Base-by-base conservation (phyloP, 768 basidiomycete genomes). In the Rhodotorula sphaerocarpa region DNA sequence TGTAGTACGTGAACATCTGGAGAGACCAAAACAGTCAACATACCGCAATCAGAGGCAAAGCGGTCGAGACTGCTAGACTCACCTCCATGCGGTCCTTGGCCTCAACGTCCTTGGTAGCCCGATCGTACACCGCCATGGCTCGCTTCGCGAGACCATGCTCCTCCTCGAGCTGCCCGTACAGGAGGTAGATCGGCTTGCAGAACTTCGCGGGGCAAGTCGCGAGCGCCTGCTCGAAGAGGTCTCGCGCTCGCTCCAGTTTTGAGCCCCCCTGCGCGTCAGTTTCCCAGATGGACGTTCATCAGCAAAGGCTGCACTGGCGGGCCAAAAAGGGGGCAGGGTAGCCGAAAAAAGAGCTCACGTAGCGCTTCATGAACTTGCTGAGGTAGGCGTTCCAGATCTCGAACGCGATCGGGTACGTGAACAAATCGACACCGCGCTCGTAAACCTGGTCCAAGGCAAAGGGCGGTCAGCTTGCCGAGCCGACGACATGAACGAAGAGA, bases 341-440 rank as follows among this genome's bases (percentile, higher is more conserved):
- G n/a, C n/a, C n/a, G n/a, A n/a, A 36, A 0, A 10, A 10, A 18
- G 3, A 25, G 80, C 87, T 74, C 70, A 92, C 90, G 76, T 92
- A 96, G 77, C 95, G 87, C 76, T 90, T 91, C 62, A 92, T 82
- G 74, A 99, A 99, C 76, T 97, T 97, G 47, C 89, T 86, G 25
- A 99, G 78, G 75, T 97, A 99, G 56, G 95, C 95, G 75, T 99
- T 97, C 93, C 95, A 97, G 67, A 99, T 85, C 76, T 99, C 95
- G 75, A 96, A 97, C 6, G 90, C 92, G 64, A 97, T 84, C 0
- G 95, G 95, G 80, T 89, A 97, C 14, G 92, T 93, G 79, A 97
- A 97, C 34, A 97, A 78, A 67, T 97, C 93, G 15, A 93, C 90
- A 50, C 95, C 95, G 30, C 92, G 85, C 74, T 97, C 95, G 74